Percentiles rank a stretch among this genome's conserved stretches.
Evolutionary conservation across 2,329 filamentous ascomycete species (phyloP).

Genomic region (Trichophyton verrucosum): DNA sequence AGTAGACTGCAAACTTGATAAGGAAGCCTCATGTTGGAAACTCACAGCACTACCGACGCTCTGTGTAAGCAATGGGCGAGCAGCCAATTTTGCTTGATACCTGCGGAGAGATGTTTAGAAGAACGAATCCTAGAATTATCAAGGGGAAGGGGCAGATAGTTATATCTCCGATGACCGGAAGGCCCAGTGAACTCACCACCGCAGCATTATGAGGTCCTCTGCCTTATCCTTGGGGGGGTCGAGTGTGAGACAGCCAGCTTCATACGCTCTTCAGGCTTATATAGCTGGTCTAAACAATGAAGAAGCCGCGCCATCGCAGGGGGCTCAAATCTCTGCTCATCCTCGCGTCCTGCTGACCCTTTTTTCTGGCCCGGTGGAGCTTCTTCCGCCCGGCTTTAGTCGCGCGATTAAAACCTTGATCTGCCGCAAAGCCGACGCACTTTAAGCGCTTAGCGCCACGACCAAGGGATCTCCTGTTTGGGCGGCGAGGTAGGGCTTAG

Average conservation of each 20-base stretch:
- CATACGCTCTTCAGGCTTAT: background rate
- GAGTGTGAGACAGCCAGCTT: background rate
- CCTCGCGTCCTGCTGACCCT: background rate
- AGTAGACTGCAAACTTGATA: background rate
- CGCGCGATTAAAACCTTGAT: constrained; percentile 1
- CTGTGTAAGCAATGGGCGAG: constrained; percentile 77
- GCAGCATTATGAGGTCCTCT: constrained; percentile 25
- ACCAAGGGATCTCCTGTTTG: background rate
- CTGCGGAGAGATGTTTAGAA: constrained; percentile 29
- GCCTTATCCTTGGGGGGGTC: background rate
- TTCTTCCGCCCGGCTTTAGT: background rate
- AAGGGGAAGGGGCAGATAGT: background rate
- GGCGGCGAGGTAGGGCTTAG: constrained; percentile 11
- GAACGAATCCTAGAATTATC: background rate
- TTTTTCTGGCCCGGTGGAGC: background rate
- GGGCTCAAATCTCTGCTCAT: background rate
- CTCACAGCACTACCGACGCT: constrained; percentile 68
- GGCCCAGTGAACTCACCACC: constrained; percentile 25
- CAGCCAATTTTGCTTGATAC: constrained; percentile 76
- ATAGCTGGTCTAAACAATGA: background rate
- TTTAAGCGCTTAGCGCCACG: background rate
- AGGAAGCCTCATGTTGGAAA: background rate
- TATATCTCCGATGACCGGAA: background rate
- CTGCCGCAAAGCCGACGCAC: background rate
- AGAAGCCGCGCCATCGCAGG: background rate